phyloP scores from a whole-genome alignment of 768 basidiomycete genomes.

The Suillus paluster region DNA sequence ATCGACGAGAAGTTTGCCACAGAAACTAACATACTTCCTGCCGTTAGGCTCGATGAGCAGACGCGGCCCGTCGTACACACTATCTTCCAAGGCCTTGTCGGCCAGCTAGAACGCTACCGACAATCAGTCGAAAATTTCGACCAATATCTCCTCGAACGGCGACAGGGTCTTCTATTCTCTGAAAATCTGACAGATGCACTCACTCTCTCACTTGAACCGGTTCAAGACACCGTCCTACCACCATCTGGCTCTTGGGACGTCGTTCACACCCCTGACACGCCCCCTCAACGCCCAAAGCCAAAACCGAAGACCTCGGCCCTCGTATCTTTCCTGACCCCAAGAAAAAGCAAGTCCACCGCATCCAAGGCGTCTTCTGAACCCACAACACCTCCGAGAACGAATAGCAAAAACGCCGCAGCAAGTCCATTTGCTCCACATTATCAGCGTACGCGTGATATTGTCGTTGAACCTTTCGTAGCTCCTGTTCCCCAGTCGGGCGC shows the following conservation, averaged over 20 bases:
- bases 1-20: conserved; percentile 69
- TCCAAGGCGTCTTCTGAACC: conserved; percentile 43
- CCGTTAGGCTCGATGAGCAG: conserved; percentile 69
- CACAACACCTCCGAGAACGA: conserved; percentile 48
- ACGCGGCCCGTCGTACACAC: conserved; percentile 81
- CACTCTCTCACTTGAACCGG: conserved; percentile 67
- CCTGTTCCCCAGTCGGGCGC: conserved; percentile 59
- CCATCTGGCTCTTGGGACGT: conserved; percentile 31
- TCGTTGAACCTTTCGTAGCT: conserved; percentile 71
- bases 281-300: conserved; percentile 47
- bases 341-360: conserved; percentile 57
- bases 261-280: conserved; percentile 32
- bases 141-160: conserved; percentile 79
- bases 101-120: conserved; percentile 83
- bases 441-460: conserved; percentile 70
- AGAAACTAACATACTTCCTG: conserved; percentile 62
- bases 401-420: conserved; percentile 51
- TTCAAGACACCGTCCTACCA: conserved; percentile 34
- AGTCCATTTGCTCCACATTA: conserved; percentile 90
- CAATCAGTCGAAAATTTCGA: conserved; percentile 79
- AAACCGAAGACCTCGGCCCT: conserved; percentile 62
- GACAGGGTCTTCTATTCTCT: conserved; percentile 87
- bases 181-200: conserved; percentile 93
- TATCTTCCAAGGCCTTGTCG: conserved; percentile 79
- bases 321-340: conserved; percentile 81